Base-by-base conservation (phyloP, 2,329 filamentous ascomycete genomes). In the Periconia digitata region DNA sequence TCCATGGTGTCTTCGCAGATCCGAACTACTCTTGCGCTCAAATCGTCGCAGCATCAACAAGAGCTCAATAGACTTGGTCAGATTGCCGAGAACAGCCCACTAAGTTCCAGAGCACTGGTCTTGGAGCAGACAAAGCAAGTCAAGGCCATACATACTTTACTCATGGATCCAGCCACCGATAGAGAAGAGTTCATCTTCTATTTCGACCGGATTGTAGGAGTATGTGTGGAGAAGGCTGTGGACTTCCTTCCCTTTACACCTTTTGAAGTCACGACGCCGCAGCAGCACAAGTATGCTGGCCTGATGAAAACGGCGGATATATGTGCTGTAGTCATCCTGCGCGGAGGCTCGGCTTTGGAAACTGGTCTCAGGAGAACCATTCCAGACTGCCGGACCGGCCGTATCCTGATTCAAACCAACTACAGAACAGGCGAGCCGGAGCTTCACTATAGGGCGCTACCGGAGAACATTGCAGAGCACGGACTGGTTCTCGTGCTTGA, bases 151-250 rank as follows among this genome's bases (percentile, higher is more conserved):
- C 92, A 90, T 68, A 96, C 92, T 0, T 88, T 96, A 47, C 83
- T 99, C 35, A 87, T 95, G 64, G 82, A 94, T 60, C 86, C 89
- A 16, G 81, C 85, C 40, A 92, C 90, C 0, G 77, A 81, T 6
- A 82, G 89, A 36, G 92, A 96, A 66, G 92, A 97, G 60, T 97
- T 96, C 68, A 90, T 96, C 53, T 97, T 97, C 73, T 97, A 97
- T 73, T 96, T 97, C 70, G 91, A 99, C 72, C 84, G 94, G 32
- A 77, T 97, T 32, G 85, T 89, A 2, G 84, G 88, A n/a, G 77
- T 96, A 44, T 78, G 97, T 21, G 83, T 97, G 40, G 92, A 97
- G 71, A 81, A 74, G 64, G 80, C 73, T 44, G 53, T 61, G 10
- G 63, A 67, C 34, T 69, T 69, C 64, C 88, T 90, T 47, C 79